phyloP scores from a whole-genome alignment of 2,329 filamentous ascomycete species.

The Macrophomina tecta region DNA sequence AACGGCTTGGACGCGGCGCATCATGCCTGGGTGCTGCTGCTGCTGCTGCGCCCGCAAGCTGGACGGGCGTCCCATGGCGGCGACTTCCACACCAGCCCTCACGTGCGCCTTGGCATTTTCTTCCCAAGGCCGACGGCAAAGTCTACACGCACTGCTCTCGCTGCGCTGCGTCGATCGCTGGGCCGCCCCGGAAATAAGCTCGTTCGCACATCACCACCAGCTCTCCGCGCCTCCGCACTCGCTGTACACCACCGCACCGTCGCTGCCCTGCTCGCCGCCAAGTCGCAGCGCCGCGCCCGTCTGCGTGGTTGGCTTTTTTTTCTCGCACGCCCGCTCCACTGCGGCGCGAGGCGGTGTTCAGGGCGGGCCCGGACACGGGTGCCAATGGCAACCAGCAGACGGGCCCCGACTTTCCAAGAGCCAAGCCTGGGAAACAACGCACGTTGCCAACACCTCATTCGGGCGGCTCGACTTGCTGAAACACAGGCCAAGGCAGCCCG shows the following conservation, averaged over 20 bases:
- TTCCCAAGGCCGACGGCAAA: neutral
- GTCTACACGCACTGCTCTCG: neutral
- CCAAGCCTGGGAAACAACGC: slow-evolving; percentile 13
- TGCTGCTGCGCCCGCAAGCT: neutral
- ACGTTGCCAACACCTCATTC: neutral
- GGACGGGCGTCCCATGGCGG: slow-evolving; percentile 2
- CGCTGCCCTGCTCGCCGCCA: neutral
- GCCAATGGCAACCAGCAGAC: neutral
- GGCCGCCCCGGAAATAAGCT: slow-evolving; percentile 1
- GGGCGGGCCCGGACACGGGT: neutral
- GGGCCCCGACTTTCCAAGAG: neutral
- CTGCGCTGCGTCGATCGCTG: slow-evolving; percentile 5
- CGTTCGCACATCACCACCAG: neutral
- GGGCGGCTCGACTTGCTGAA: slow-evolving; percentile 10
- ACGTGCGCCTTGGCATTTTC: slow-evolving; percentile 19
- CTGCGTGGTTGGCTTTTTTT: neutral
- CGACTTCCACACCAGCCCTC: neutral
- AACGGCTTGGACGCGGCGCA: neutral
- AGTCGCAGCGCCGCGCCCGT: neutral
- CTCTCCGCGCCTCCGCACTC: neutral
- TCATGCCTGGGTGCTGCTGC: neutral
- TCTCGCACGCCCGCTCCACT: slow-evolving; percentile 3
- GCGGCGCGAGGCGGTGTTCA: neutral
- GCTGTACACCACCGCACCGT: neutral
- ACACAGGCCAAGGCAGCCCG: slow-evolving; percentile 14